A percentile compares a stretch with the other conserved stretches of the same genome.
These are phyloP conservation scores for Musa troglodytarum DNA, from an alignment of 176 grass and related monocot species.

Conservation along the genomic window DNA sequence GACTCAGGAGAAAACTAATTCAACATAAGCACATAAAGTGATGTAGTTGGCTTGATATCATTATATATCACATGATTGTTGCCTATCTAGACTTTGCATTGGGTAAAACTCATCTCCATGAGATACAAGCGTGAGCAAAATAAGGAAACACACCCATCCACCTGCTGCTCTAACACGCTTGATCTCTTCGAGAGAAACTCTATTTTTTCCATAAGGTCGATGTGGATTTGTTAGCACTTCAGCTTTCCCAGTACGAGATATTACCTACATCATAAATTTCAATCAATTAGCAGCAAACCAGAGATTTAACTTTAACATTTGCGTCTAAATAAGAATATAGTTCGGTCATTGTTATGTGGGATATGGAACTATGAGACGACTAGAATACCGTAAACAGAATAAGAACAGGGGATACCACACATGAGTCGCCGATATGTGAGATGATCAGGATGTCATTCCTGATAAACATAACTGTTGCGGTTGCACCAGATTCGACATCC, in stretches of 20 bases:
- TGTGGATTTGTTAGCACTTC: slow-evolving; percentile 71
- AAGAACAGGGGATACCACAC: slow-evolving; percentile 43
- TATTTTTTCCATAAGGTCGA: slow-evolving; percentile 82
- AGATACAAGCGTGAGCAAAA: slow-evolving; percentile 4
- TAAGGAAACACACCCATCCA: slow-evolving; percentile 97
- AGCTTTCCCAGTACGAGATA: slow-evolving; percentile 70
- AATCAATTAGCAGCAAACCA: background rate
- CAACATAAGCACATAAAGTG: background rate
- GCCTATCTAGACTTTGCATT: background rate
- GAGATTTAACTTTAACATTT: background rate
- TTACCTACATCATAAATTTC: slow-evolving; percentile 35
- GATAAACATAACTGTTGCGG: slow-evolving; percentile 67
- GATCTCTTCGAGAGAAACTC: slow-evolving; percentile 83
- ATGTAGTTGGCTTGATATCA: background rate
- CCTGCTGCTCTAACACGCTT: slow-evolving; percentile 90
- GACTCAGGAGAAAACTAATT: background rate
- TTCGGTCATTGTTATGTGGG: background rate
- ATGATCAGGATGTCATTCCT: slow-evolving; percentile 72
- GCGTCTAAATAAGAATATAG: background rate
- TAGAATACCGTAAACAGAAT: background rate
- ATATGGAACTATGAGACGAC: background rate
- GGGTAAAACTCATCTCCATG: background rate
- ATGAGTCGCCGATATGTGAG: slow-evolving; percentile 86
- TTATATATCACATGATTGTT: too few species aligned
- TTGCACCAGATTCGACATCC: slow-evolving; percentile 64